Conservation (phyloP, 2,329 filamentous ascomycete genomes). For the Colletotrichum tanaceti region DNA sequence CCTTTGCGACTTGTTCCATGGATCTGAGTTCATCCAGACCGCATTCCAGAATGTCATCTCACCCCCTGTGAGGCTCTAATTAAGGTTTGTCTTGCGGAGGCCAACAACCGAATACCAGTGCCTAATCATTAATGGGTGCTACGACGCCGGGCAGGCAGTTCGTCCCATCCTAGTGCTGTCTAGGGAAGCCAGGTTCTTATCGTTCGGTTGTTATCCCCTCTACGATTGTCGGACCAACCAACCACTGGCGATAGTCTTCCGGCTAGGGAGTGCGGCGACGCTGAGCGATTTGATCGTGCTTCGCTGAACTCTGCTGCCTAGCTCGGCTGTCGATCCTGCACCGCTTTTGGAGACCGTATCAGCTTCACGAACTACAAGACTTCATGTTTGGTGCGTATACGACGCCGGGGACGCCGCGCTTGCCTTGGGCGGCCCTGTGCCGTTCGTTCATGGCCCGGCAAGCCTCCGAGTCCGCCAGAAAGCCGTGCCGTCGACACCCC, state of each 20-base stretch:
- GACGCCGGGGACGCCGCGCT: no score
- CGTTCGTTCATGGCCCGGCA: neutral
- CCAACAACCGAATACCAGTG: no score
- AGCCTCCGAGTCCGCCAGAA: neutral
- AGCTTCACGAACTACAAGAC: neutral
- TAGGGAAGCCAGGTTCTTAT: neutral
- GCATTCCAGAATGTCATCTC: conserved; percentile 2
- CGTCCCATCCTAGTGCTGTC: neutral
- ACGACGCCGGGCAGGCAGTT: neutral
- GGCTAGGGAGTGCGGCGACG: neutral
- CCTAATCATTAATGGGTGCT: no score
- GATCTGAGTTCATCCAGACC: conserved; percentile 6
- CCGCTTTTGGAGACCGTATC: neutral
- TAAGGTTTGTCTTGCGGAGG: conserved; percentile 33
- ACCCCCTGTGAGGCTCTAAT: conserved; percentile 30
- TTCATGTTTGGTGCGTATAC: no score
- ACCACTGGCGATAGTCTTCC: neutral
- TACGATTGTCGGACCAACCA: neutral
- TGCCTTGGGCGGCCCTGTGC: neutral
- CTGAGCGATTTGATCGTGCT: neutral
- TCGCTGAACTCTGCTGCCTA: neutral
- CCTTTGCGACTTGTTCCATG: neutral
- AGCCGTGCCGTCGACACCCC: no score
- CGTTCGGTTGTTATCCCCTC: neutral
- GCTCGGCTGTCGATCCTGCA: neutral